phyloP scores from a whole-genome alignment of 140 eudicot genomes.

The Oenanthe javanica region DNA sequence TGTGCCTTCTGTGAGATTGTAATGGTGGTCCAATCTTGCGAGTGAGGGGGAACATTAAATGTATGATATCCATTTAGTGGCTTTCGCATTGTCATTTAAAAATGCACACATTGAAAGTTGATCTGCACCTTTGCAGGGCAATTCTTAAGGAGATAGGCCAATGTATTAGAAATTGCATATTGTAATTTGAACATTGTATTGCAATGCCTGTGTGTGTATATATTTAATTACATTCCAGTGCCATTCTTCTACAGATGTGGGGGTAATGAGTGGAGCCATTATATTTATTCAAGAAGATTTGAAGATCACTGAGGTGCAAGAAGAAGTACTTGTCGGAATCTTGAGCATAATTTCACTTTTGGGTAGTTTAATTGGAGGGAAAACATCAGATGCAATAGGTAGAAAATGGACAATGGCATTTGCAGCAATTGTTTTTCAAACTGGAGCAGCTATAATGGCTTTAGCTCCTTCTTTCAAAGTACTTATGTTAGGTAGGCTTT shows the following conservation, averaged over 20 bases:
- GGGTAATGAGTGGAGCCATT: slow-evolving; percentile 96
- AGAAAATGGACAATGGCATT: slow-evolving; percentile 87
- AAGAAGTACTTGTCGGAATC: slow-evolving; percentile 64
- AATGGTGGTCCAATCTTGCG: not conserved
- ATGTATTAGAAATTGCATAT: not conserved
- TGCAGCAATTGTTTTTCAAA: slow-evolving; percentile 70
- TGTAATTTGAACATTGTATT: not conserved
- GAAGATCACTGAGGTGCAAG: slow-evolving; percentile 55
- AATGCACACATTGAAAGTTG: not conserved
- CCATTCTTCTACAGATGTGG: slow-evolving; percentile 48
- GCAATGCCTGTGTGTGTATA: not conserved
- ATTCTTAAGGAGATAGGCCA: not conserved
- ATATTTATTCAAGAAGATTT: slow-evolving; percentile 66
- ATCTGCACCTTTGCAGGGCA: not conserved
- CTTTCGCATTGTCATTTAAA: not conserved
- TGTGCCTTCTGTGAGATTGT: not conserved
- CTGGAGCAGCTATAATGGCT: slow-evolving; percentile 65
- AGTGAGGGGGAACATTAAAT: not conserved
- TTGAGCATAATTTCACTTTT: slow-evolving; percentile 63
- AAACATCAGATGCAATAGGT: slow-evolving; percentile 70
- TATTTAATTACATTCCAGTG: not conserved
- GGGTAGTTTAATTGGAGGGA: slow-evolving; percentile 73
- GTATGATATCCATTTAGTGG: not conserved
- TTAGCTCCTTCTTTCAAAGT: slow-evolving; percentile 53
- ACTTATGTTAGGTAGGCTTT: slow-evolving; percentile 59